Conservation (phyloP, 495 filamentous ascomycete genomes). For the Daldinia loculata region DNA sequence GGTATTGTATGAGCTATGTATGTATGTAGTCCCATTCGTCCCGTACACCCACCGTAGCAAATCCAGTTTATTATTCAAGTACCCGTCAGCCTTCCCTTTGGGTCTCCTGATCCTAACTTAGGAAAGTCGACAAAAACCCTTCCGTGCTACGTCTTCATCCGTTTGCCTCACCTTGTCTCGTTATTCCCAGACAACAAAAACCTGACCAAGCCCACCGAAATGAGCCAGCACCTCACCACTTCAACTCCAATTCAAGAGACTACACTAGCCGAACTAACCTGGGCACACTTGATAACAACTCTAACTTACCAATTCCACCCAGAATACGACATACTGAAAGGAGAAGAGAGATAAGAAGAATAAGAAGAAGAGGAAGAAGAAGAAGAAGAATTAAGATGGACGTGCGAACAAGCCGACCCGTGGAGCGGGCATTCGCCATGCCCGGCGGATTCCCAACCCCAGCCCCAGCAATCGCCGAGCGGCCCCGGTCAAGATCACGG, state of each 20-base stretch:
- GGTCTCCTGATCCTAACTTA: conserved; percentile 38
- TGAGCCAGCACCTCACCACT: conserved; percentile 35
- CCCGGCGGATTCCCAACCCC: conserved; percentile 41
- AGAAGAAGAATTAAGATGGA: conserved; percentile 35
- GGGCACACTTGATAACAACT: conserved; percentile 12
- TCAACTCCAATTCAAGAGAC: conserved; percentile 30
- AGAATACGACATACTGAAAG: conserved; percentile 34
- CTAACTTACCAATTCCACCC: conserved; percentile 37
- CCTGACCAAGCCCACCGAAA: conserved; percentile 37
- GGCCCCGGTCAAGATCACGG: conserved; percentile 36
- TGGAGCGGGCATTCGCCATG: conserved; percentile 37
- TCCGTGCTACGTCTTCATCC: conserved; percentile 11
- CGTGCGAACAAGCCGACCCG: conserved; percentile 31
- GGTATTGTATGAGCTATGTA: too few species aligned
- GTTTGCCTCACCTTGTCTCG: conserved; percentile 45
- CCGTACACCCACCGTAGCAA: conserved; percentile 22
- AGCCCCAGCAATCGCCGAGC: conserved; percentile 29
- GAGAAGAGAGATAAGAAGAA: conserved; percentile 7
- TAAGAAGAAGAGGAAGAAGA: neutral
- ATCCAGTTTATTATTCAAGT: conserved; percentile 27
- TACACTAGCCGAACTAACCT: conserved; percentile 27
- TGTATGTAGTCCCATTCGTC: neutral
- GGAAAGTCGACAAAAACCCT: conserved; percentile 34
- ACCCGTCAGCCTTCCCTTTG: conserved; percentile 41
- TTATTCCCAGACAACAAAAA: conserved; percentile 38